phyloP scores from a whole-genome alignment of 2,329 filamentous ascomycete genomes.

The Plenodomus tracheiphilus region DNA sequence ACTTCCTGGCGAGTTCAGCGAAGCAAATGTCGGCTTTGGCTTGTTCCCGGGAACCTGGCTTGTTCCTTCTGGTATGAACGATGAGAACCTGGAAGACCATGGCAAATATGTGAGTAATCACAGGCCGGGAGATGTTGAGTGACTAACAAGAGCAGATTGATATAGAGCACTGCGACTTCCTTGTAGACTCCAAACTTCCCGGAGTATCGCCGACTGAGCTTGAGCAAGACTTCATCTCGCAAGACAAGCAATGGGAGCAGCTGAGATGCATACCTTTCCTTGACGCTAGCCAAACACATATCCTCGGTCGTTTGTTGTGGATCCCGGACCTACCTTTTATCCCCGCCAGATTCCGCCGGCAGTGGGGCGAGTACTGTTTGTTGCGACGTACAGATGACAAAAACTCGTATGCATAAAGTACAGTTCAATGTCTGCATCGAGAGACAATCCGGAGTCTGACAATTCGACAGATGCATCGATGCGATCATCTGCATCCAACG shows the following conservation, averaged over 20 bases:
- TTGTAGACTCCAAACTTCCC: conserved; percentile 86
- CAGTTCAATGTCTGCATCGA: neutral
- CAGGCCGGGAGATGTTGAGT: too few species aligned
- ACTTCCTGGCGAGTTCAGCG: conserved; percentile 85
- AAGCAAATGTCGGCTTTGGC: conserved; percentile 69
- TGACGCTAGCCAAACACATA: conserved; percentile 73
- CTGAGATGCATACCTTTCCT: conserved; percentile 78
- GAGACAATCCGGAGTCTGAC: neutral
- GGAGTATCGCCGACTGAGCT: conserved; percentile 61
- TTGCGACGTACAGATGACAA: conserved; percentile 56
- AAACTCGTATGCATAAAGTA: conserved; percentile 1
- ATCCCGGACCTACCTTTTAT: conserved; percentile 72
- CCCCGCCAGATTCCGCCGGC: conserved; percentile 69
- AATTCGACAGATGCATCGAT: too few species aligned
- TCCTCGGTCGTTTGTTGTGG: conserved; percentile 79
- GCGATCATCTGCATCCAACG: too few species aligned
- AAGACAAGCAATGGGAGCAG: conserved; percentile 75
- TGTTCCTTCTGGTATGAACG: conserved; percentile 84
- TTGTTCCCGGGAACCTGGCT: conserved; percentile 84
- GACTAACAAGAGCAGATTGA: conserved; percentile 57
- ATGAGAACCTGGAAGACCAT: conserved; percentile 82
- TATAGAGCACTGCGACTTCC: conserved; percentile 73
- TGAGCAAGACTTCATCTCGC: conserved; percentile 79
- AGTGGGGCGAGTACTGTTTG: conserved; percentile 89
- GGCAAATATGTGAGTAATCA: conserved; percentile 73